Percentiles rank a stretch among this genome's conserved stretches.
phyloP scores from a whole-genome alignment of 352 stramenopile genomes.

The Phytophthora megakarya region DNA sequence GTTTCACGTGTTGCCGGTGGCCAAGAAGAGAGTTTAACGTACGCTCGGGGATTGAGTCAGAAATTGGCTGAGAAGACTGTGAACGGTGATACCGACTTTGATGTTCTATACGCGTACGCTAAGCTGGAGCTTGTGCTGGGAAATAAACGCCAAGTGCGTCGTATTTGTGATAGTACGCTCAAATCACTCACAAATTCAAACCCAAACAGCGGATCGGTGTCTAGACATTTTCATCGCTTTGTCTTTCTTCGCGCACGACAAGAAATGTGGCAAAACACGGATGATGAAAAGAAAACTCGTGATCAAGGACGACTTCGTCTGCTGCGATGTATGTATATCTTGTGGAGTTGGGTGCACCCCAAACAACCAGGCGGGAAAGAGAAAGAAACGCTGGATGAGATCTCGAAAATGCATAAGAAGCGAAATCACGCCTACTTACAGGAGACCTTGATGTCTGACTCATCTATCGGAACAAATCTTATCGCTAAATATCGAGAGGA shows the following conservation, averaged over 20 bases:
- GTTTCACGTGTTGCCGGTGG: conserved; percentile 11
- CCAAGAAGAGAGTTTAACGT: conserved; percentile 7
- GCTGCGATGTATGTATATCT: conserved; percentile 39
- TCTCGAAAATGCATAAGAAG: conserved; percentile 44
- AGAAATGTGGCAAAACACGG: conserved; percentile 35
- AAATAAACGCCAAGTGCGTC: conserved; percentile 49
- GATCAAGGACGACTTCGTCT: conserved; percentile 11
- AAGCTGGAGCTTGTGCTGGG: conserved; percentile 51
- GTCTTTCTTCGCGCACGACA: conserved; percentile 53
- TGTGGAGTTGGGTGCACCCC: conserved; percentile 47
- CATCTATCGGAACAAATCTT: conserved; percentile 25
- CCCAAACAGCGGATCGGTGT: neutral
- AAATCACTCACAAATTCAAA: conserved; percentile 23
- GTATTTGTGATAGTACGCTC: conserved; percentile 67
- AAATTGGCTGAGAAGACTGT: conserved; percentile 23
- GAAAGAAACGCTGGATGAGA: conserved; percentile 38
- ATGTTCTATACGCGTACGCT: conserved; percentile 57
- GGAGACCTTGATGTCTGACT: conserved; percentile 23
- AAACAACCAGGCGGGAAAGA: conserved; percentile 9
- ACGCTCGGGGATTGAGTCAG: conserved; percentile 45
- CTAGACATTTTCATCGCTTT: conserved; percentile 53
- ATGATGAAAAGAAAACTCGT: conserved; percentile 9
- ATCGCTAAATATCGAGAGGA: conserved; percentile 53
- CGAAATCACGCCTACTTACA: conserved; percentile 22
- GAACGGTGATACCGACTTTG: conserved; percentile 21